These are phyloP conservation scores for Piper longum DNA, from an alignment of 164 flowering plant genomes.

Conservation along the genomic window DNA sequence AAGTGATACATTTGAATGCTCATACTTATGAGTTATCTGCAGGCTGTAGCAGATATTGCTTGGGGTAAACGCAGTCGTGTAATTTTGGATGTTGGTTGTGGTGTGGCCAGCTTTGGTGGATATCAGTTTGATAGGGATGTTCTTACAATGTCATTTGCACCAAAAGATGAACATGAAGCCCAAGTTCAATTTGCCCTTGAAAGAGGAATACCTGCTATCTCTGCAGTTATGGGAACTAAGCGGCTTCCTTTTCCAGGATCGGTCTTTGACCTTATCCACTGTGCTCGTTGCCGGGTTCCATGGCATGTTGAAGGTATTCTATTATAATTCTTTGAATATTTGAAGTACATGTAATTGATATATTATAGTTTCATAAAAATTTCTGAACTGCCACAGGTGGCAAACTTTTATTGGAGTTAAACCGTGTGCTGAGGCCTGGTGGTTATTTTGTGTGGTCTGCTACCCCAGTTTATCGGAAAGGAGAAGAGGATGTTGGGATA, in stretches of 20 bases:
- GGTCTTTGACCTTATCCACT: constrained; percentile 87
- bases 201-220: constrained; percentile 94
- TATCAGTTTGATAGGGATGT: constrained; percentile 90
- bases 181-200: constrained; percentile 98
- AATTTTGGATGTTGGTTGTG: constrained; percentile 97
- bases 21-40: constrained; percentile 3
- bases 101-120: constrained; percentile 99
- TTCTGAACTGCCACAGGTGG: constrained; percentile 35
- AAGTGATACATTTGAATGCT: background rate
- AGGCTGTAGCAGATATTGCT: constrained; percentile 67
- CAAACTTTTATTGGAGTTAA: constrained; percentile 66
- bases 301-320: constrained; percentile 75
- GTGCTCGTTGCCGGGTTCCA: constrained; percentile 97
- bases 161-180: constrained; percentile 99
- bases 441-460: constrained; percentile 90
- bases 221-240: constrained; percentile 92
- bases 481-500: constrained; percentile 45
- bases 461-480: constrained; percentile 58
- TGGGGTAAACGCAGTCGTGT: constrained; percentile 91
- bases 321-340: background rate
- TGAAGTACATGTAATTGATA: background rate
- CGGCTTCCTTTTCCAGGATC: constrained; percentile 82
- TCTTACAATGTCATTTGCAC: constrained; percentile 91
- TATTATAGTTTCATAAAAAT: background rate
- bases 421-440: constrained; percentile 71